Base-by-base conservation (phyloP, 768 basidiomycete genomes). In the Steccherinum ochraceum region DNA sequence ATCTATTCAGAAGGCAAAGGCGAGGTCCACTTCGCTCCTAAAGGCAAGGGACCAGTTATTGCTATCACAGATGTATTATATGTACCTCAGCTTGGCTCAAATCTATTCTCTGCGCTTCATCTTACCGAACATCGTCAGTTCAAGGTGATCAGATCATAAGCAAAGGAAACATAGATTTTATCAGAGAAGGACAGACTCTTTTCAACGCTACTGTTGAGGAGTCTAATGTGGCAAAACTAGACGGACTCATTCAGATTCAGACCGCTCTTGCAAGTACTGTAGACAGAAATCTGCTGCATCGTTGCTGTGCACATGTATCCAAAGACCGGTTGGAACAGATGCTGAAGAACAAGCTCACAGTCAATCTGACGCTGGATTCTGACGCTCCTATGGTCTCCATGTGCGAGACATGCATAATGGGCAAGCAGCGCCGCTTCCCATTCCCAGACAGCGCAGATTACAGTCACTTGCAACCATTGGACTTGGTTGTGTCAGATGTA, bases 341-440 rank as follows among this genome's bases (percentile, higher is more conserved):
- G 11, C 35, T 39, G 35, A 39, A n/a, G 35, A n/a, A 39, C 11
- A 39, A 39, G 35, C 35, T 39, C n/a, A n/a, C n/a, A 39, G 35
- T 39, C 35, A 39, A 39, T 39, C n/a, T 39, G 11, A 39, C 11
- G 35, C 35, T 39, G 11, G 35, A n/a, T 39, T 39, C 35, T 39
- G 35, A 39, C n/a, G 35, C 35, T 11, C 35, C 35, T 39, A 39
- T 39, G 35, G 35, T 11, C n/a, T 11, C 11, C 35, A 39, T 39
- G 5, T 65, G 64, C 45, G 48, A 30, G 25, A 27, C 55, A 5
- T 62, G 63, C 48, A 52, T 61, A 4, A 25, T 58, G 35, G 61
- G 61, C 13, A 67, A 66, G 47, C 60, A 64, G 41, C 20, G 55
- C 0, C 45, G 52, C 3, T 26, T 48, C 12, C 26, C 47, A 0